Evolutionary conservation across 352 stramenopile species (phyloP).

Genomic region (Globisporangium mamillatum): DNA sequence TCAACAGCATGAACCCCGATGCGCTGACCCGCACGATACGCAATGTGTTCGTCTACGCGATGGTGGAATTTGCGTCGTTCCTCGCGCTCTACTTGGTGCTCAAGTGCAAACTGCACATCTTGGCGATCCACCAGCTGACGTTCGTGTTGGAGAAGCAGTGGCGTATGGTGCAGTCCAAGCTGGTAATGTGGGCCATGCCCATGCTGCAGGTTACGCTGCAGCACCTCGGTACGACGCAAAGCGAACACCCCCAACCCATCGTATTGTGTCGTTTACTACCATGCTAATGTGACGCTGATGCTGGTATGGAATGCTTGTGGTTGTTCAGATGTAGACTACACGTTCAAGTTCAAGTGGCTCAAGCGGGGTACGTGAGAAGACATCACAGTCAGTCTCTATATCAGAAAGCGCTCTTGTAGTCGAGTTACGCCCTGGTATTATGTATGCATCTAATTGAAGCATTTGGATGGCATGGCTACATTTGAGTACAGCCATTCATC

Average conservation of each 20-base stretch:
- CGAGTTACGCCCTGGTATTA: no score
- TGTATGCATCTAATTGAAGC: neutral
- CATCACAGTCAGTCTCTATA: no score
- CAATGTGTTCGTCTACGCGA: neutral
- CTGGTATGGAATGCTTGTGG: neutral
- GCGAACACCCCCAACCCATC: neutral
- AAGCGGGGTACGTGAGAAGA: neutral
- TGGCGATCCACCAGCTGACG: conserved; percentile 26
- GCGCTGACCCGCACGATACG: no score
- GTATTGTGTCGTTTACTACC: neutral
- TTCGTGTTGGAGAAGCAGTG: conserved; percentile 41
- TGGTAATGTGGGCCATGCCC: conserved; percentile 45
- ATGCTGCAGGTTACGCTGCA: conserved; percentile 35
- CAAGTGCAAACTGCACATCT: conserved; percentile 21
- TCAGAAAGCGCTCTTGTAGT: no score
- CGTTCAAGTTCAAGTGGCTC: conserved; percentile 4
- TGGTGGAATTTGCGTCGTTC: no score
- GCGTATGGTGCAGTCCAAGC: conserved; percentile 36
- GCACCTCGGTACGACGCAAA: conserved; percentile 23
- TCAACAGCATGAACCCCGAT: neutral
- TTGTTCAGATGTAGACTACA: neutral
- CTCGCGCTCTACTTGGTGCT: neutral
- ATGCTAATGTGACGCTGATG: no score
- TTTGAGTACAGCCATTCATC: neutral
- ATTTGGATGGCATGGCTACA: neutral